Evolutionary conservation across 192 early-diverging fungal species (phyloP).

Genomic region (Physocladia obscura): DNA sequence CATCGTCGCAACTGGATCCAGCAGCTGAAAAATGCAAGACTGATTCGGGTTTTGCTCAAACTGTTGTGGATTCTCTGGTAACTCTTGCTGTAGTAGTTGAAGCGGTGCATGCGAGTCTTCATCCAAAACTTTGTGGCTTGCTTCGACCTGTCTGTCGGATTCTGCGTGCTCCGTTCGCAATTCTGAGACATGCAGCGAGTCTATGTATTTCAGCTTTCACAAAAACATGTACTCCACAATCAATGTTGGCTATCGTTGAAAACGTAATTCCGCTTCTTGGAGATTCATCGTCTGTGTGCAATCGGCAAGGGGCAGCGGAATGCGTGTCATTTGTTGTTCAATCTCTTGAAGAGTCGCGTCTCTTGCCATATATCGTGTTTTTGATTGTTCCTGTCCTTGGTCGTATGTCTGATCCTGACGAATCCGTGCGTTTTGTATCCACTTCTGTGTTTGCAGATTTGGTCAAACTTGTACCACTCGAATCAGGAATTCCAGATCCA

Average conservation of each 20-base stretch:
- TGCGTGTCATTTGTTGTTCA: constrained; percentile 78
- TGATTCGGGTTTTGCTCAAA: constrained; percentile 54
- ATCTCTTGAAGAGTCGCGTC: constrained; percentile 65
- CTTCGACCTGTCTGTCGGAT: constrained; percentile 67
- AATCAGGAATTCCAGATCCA: constrained; percentile 93
- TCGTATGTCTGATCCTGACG: constrained; percentile 94
- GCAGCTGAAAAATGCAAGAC: constrained; percentile 26
- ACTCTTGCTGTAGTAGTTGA: constrained; percentile 69
- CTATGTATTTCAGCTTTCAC: constrained; percentile 75
- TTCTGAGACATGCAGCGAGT: constrained; percentile 78
- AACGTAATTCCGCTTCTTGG: constrained; percentile 74
- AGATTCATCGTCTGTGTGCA: constrained; percentile 61
- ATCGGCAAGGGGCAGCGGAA: constrained; percentile 89
- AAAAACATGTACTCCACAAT: constrained; percentile 60
- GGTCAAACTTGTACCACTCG: constrained; percentile 92
- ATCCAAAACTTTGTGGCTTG: constrained; percentile 54
- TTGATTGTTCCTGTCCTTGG: constrained; percentile 93
- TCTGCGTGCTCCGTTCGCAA: constrained; percentile 65
- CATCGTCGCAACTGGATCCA: constrained; percentile 19
- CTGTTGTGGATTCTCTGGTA: constrained; percentile 75
- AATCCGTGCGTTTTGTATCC: constrained; percentile 81
- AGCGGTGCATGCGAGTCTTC: constrained; percentile 50
- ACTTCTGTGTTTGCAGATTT: constrained; percentile 95
- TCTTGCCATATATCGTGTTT: constrained; percentile 96
- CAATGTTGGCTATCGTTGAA: constrained; percentile 82